Percentiles rank a stretch among this genome's conserved stretches.
Evolutionary conservation across 495 filamentous ascomycete genomes (phyloP).

Genomic region (Penicillium subrubescens): DNA sequence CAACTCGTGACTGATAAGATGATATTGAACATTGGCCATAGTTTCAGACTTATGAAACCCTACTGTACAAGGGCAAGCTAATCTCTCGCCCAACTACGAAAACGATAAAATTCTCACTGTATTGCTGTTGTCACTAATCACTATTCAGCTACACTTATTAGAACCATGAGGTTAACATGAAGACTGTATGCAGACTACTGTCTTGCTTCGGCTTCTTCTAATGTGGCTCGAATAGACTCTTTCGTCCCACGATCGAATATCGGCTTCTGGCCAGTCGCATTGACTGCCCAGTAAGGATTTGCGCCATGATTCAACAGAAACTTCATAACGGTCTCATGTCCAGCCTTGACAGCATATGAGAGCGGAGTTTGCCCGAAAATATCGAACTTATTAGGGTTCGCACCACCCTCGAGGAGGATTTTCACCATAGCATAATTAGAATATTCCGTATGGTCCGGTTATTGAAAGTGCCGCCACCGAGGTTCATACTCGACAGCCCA

Average conservation of each 20-base stretch:
- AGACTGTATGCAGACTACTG: too few species aligned
- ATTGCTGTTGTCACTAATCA: too few species aligned
- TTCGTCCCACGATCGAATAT: neutral
- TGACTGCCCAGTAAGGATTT: neutral
- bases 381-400: neutral
- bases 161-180: too few species aligned
- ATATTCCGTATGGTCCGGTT: neutral
- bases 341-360: neutral
- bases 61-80: too few species aligned
- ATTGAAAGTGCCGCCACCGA: neutral
- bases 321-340: neutral
- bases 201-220: too few species aligned
- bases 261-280: neutral
- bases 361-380: neutral
- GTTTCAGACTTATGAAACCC: too few species aligned
- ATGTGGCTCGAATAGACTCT: too few species aligned
- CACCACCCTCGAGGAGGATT: neutral
- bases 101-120: too few species aligned
- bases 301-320: neutral
- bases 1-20: too few species aligned
- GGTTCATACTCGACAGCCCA: neutral
- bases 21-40: too few species aligned
- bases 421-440: too few species aligned
- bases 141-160: too few species aligned
- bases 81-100: neutral